phyloP scores from a whole-genome alignment of 805 yeast genomes.

The Wickerhamomyces chambardii region DNA sequence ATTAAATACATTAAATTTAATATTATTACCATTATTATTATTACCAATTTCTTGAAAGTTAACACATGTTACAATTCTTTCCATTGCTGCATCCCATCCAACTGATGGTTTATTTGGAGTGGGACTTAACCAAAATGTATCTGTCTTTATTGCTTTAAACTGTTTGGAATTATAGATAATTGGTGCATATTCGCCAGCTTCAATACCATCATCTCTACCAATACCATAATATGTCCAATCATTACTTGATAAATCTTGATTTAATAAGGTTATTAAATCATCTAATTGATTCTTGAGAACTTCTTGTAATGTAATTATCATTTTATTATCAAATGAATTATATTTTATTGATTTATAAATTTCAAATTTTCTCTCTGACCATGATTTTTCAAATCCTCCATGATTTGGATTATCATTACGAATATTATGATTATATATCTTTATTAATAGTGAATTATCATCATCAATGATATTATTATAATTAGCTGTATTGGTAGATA shows the following conservation, averaged over 20 bases:
- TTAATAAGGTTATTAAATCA: slow-evolving; percentile 28
- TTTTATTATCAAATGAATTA: slow-evolving; percentile 21
- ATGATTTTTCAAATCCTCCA: slow-evolving; percentile 30
- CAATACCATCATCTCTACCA: slow-evolving; percentile 44
- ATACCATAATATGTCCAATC: slow-evolving; percentile 37
- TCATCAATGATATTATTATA: no score
- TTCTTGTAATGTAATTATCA: slow-evolving; percentile 40
- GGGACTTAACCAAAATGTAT: slow-evolving; percentile 43
- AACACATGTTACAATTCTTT: slow-evolving; percentile 29
- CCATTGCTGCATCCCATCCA: slow-evolving; percentile 40
- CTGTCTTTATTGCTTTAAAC: slow-evolving; percentile 29
- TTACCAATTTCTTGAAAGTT: slow-evolving; percentile 17
- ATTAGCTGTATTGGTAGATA: no score
- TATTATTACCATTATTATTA: slow-evolving; percentile 8
- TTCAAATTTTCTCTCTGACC: slow-evolving; percentile 31
- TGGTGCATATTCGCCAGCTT: slow-evolving; percentile 43
- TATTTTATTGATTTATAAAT: slow-evolving; percentile 31
- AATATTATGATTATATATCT: slow-evolving; percentile 33
- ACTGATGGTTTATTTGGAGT: slow-evolving; percentile 45
- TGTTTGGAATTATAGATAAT: slow-evolving; percentile 28
- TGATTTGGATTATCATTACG: slow-evolving; percentile 29
- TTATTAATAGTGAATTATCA: slow-evolving; percentile 1
- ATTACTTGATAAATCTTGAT: slow-evolving; percentile 13
- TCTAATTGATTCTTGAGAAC: slow-evolving; percentile 34
- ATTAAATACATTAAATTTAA: slow-evolving; percentile 25